phyloP scores from a whole-genome alignment of 1,284 basidiomycete genomes.

The Fistulinella cinereoalba region DNA sequence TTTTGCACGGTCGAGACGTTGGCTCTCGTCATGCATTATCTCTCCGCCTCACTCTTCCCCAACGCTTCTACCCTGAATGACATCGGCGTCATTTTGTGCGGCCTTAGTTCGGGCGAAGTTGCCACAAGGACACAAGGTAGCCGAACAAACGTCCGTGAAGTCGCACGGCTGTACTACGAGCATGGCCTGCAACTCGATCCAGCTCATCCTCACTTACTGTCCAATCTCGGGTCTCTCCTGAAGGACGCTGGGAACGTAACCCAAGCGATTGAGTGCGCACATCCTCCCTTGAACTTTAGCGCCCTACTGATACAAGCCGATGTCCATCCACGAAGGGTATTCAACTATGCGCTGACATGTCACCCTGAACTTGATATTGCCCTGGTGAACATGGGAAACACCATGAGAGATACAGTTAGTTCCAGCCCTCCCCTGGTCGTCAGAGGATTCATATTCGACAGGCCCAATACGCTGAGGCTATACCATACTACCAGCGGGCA shows the following conservation, averaged over 20 bases:
- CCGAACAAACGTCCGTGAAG: slow-evolving; percentile 29
- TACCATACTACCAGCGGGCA: slow-evolving; percentile 54
- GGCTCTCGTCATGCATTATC: slow-evolving; percentile 54
- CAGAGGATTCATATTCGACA: slow-evolving; percentile 19
- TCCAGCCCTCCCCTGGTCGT: neutral
- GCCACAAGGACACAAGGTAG: slow-evolving; percentile 18
- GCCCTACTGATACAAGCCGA: slow-evolving; percentile 7
- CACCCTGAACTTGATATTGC: slow-evolving; percentile 62
- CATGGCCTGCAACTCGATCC: slow-evolving; percentile 53
- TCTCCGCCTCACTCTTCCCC: slow-evolving; percentile 52
- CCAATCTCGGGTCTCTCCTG: slow-evolving; percentile 58
- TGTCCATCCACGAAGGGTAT: slow-evolving; percentile 12
- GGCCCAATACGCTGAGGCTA: slow-evolving; percentile 51
- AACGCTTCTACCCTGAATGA: slow-evolving; percentile 60
- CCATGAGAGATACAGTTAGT: slow-evolving; percentile 49
- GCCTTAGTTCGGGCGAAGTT: slow-evolving; percentile 36
- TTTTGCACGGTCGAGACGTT: slow-evolving; percentile 47
- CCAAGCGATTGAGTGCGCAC: slow-evolving; percentile 49
- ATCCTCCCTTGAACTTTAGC: neutral
- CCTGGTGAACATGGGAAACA: slow-evolving; percentile 61
- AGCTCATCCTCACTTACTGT: slow-evolving; percentile 57
- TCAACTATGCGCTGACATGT: slow-evolving; percentile 43
- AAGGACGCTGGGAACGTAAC: slow-evolving; percentile 55
- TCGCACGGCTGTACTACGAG: slow-evolving; percentile 57
- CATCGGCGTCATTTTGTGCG: slow-evolving; percentile 56